Evolutionary conservation across 768 basidiomycete species (phyloP).

Genomic region (Hygrocybe coccinea): DNA sequence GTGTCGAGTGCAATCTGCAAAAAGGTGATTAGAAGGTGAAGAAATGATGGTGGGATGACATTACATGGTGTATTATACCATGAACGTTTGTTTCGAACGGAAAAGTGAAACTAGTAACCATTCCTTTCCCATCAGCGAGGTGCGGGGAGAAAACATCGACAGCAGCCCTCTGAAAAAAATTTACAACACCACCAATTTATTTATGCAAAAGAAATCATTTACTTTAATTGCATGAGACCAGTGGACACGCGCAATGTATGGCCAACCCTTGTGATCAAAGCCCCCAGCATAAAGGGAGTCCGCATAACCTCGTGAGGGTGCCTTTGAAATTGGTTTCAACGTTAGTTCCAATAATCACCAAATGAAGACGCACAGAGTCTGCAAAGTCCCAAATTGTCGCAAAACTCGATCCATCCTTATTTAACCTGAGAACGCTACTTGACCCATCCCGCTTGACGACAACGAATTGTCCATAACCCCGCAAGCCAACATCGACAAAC

Average conservation of each 20-base stretch:
- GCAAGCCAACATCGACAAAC: constrained; percentile 60
- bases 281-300: constrained; percentile 57
- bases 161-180: constrained; percentile 42
- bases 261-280: constrained; percentile 42
- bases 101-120: constrained; percentile 51
- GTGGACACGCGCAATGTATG: constrained; percentile 58
- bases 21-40: constrained; percentile 1
- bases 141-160: constrained; percentile 52
- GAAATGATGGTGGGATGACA: constrained; percentile 14
- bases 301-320: constrained; percentile 36
- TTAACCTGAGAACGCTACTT: constrained; percentile 51
- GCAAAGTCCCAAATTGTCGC: constrained; percentile 41
- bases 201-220: constrained; percentile 21
- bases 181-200: neutral
- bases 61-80: constrained; percentile 66
- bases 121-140: constrained; percentile 42
- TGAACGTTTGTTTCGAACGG: constrained; percentile 60
- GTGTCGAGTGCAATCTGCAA: constrained; percentile 51
- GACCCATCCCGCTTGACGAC: constrained; percentile 53
- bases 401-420: constrained; percentile 34
- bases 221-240: constrained; percentile 61
- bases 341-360: neutral
- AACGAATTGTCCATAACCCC: constrained; percentile 54
- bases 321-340: constrained; percentile 26
- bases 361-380: neutral